Conservation (phyloP, 176 grass and related monocot genomes). For the Phoenix dactylifera region DNA sequence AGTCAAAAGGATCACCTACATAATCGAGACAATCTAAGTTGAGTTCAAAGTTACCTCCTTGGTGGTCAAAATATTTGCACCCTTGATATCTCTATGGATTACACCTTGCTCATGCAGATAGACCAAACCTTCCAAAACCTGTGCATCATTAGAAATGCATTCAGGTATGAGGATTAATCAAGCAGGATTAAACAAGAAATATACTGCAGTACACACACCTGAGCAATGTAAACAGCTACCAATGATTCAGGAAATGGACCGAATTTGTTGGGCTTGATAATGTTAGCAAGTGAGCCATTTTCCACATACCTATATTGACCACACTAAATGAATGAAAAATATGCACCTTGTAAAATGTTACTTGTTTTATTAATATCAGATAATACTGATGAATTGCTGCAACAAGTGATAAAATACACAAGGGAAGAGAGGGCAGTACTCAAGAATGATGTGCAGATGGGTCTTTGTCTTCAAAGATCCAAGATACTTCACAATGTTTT, state of each 20-base stretch:
- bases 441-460: conserved; percentile 97
- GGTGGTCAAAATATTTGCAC: conserved; percentile 96
- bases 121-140: conserved; percentile 98
- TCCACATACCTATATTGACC: conserved; percentile 73
- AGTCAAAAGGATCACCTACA: too few relatives aligned
- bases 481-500: conserved; percentile 98
- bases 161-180: conserved; percentile 9
- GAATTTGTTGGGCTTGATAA: conserved; percentile 99
- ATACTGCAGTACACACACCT: conserved; percentile 44
- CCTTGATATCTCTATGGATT: conserved; percentile 99
- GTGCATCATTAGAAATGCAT: conserved; percentile 14
- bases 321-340: not conserved
- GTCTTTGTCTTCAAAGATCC: conserved; percentile 91
- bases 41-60: conserved; percentile 57
- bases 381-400: too few relatives aligned
- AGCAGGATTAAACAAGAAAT: conserved; percentile 12
- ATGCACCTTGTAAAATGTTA: not conserved
- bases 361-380: too few relatives aligned
- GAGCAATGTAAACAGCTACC: conserved; percentile 90
- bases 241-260: conserved; percentile 97
- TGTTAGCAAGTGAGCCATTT: conserved; percentile 98
- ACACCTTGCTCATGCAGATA: conserved; percentile 99
- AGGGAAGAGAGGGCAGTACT: conserved; percentile 30
- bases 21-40: too few relatives aligned
- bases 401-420: not conserved